These are phyloP conservation scores for Pseudozyma sp. DNA, from an alignment of 1,284 basidiomycete species.

Conservation along the genomic window DNA sequence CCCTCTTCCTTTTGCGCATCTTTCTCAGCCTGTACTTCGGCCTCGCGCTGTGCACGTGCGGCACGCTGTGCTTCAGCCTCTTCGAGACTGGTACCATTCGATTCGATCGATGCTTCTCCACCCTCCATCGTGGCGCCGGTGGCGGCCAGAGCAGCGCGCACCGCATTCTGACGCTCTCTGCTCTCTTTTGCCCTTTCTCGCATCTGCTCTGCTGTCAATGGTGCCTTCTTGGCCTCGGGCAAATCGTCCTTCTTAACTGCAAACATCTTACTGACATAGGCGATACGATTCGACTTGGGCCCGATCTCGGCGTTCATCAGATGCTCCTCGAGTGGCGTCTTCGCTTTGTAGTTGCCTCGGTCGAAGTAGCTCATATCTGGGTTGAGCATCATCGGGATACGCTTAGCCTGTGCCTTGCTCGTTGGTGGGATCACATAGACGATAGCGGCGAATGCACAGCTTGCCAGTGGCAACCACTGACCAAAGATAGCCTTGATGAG, in stretches of 20 bases:
- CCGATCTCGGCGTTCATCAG: slow-evolving; percentile 74
- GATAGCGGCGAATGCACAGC: slow-evolving; percentile 89
- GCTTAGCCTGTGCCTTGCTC: slow-evolving; percentile 80
- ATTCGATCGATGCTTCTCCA: slow-evolving; percentile 48
- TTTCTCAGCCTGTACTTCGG: slow-evolving; percentile 34
- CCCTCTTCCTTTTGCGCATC: slow-evolving; percentile 22
- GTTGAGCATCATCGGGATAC: slow-evolving; percentile 93
- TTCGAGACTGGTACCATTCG: slow-evolving; percentile 41
- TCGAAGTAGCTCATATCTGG: slow-evolving; percentile 77
- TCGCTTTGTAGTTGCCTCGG: slow-evolving; percentile 49
- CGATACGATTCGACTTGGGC: slow-evolving; percentile 66
- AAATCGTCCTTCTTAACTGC: slow-evolving; percentile 83
- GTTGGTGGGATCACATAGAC: slow-evolving; percentile 94
- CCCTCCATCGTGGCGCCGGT: slow-evolving; percentile 55
- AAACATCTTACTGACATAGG: slow-evolving; percentile 98
- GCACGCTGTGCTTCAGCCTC: slow-evolving; percentile 45
- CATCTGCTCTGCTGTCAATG: slow-evolving; percentile 87
- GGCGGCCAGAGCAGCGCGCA: slow-evolving; percentile 64
- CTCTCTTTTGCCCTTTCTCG: slow-evolving; percentile 74
- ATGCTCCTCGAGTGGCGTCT: slow-evolving; percentile 76
- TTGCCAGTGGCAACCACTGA: slow-evolving; percentile 95
- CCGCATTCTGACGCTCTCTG: slow-evolving; percentile 51
- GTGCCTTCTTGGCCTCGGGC: slow-evolving; percentile 75
- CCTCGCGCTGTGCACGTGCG: slow-evolving; percentile 31
- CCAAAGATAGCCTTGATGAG: slow-evolving; percentile 88